Percentiles rank a stretch among this genome's conserved stretches.
These are phyloP conservation scores for Crithidia fasciculata DNA, from an alignment of 208 protist species.

Conservation along the genomic window DNA sequence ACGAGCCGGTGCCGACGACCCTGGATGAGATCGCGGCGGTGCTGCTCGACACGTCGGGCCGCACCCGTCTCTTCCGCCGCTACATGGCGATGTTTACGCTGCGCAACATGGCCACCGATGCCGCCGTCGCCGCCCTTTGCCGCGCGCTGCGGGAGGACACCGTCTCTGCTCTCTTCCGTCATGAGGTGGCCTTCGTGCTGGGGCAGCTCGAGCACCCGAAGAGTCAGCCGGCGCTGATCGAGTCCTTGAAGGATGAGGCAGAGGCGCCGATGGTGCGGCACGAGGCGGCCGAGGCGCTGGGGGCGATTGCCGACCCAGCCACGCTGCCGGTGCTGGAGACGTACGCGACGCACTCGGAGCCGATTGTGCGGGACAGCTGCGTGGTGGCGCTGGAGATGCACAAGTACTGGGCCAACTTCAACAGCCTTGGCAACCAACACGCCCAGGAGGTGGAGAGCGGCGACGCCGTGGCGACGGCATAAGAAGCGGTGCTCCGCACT, in stretches of 20 bases:
- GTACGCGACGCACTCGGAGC: conserved; percentile 75
- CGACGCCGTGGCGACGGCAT: conserved; percentile 10
- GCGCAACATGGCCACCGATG: conserved; percentile 83
- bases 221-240: conserved; percentile 71
- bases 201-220: conserved; percentile 95
- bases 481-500: not conserved
- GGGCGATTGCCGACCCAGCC: conserved; percentile 92
- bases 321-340: conserved; percentile 61
- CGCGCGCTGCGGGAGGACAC: conserved; percentile 89
- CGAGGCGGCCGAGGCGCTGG: conserved; percentile 97
- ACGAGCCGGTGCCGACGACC: conserved; percentile 39
- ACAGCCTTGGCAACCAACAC: conserved; percentile 38
- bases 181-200: conserved; percentile 98
- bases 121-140: conserved; percentile 78
- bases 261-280: conserved; percentile 98
- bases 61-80: conserved; percentile 87
- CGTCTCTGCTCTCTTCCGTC: conserved; percentile 93
- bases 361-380: conserved; percentile 87
- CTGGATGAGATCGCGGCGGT: conserved; percentile 68
- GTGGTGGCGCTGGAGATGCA: conserved; percentile 87
- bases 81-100: conserved; percentile 98
- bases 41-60: conserved; percentile 70
- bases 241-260: conserved; percentile 69
- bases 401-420: conserved; percentile 89
- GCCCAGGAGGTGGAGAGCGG: conserved; percentile 4